Conservation (phyloP, 1,139 yeast species). For the Zygoascus meyerae region DNA sequence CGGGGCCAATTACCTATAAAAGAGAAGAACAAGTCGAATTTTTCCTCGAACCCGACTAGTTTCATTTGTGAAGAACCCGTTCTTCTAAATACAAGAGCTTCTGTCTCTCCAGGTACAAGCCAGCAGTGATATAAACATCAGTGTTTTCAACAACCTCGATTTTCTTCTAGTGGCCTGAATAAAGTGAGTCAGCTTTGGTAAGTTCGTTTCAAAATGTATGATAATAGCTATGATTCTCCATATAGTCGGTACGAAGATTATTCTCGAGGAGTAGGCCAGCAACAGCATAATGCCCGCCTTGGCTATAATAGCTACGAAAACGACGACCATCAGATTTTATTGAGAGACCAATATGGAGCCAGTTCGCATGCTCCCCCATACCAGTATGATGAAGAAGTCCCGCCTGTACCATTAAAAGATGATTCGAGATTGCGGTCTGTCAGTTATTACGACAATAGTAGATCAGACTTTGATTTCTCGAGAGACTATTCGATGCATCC, state of each 20-base stretch:
- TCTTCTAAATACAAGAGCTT: not conserved
- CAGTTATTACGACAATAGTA: no score
- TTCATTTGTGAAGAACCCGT: no score
- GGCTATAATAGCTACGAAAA: conserved; percentile 8
- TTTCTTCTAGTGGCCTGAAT: not conserved
- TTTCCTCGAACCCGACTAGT: no score
- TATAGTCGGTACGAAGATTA: conserved; percentile 6
- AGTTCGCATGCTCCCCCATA: no score
- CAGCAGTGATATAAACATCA: not conserved
- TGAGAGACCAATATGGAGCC: not conserved
- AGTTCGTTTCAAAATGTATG: not conserved
- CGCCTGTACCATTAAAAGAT: conserved; percentile 10
- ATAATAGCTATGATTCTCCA: not conserved
- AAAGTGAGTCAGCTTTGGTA: no score
- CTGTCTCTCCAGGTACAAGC: not conserved
- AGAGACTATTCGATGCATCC: not conserved
- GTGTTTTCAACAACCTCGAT: not conserved
- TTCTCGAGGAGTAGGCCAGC: conserved; percentile 7
- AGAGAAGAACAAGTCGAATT: no score
- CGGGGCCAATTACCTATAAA: no score
- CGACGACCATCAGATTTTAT: conserved; percentile 8
- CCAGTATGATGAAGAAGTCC: conserved; percentile 1
- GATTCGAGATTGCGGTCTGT: not conserved
- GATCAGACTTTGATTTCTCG: no score
- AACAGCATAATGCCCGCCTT: not conserved